Evolutionary conservation across 495 filamentous ascomycete genomes (phyloP), one percentile per base, ranked within the genome.

Genomic region (Darksidea phi): DNA sequence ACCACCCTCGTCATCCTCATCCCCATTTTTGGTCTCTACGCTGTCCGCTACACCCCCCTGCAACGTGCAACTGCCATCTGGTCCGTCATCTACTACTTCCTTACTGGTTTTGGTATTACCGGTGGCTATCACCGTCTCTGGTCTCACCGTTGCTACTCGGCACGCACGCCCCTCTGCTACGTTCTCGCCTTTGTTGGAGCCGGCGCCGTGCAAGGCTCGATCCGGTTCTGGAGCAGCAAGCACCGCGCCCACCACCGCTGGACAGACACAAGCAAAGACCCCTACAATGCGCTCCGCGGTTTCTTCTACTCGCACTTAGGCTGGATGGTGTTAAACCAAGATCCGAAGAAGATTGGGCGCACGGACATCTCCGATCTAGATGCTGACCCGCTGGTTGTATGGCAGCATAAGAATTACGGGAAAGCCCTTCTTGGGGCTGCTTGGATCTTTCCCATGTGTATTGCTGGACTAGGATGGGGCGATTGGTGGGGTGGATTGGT

Each of bases 181-280:
- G 95, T 90, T 81, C 84, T 97, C 64, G 94, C 93, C 59, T 86
- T 86, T 57, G 86, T 88, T 67, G 93, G 94, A 59, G 91, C 89
- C 72, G 93, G 93, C 75, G 92, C 92, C 48, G 94, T 97, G 49
- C 88, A 98, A 70, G 93, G 93, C 56, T 95, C 90, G 48, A 88
- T 95, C 70, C 80, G 94, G 67, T 98, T 94, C 94, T 98, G 93
- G 93, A 86, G 89, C 59, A 85, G 89, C 64, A 90, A 89, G 71
- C 93, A 97, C 79, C 87, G 93, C 58, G 89, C 93, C 67, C 93
- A 98, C 76, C 93, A 98, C 80, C 88, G 94, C 64, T 97, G 95
- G 73, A 97, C 94, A 79, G 94, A 97, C 69, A 98, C 93, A 69
- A 90, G 96, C 48, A 97, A 98, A 79, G 93, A 98, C 70, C 93